phyloP scores from a whole-genome alignment of 23 red algal species.

The Agarophyton chilense region DNA sequence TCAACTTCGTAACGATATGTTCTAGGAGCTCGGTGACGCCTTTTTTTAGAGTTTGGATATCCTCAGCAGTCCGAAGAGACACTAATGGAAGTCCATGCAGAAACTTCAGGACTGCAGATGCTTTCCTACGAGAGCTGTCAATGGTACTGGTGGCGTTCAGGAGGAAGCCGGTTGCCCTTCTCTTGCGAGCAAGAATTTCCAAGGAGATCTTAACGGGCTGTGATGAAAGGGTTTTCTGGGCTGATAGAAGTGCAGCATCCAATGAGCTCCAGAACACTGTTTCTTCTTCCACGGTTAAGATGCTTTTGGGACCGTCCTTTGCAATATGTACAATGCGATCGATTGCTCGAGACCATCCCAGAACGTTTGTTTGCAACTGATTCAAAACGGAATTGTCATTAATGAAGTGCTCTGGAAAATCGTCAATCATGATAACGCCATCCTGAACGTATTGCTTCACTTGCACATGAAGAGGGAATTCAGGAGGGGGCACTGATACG shows the following conservation, averaged over 20 bases:
- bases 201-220: constrained; percentile 33
- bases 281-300: constrained; percentile 65
- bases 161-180: constrained; percentile 57
- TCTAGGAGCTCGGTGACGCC: constrained; percentile 36
- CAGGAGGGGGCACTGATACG: constrained; percentile 38
- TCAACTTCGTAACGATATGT: constrained; percentile 54
- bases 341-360: constrained; percentile 30
- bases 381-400: constrained; percentile 38
- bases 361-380: constrained; percentile 46
- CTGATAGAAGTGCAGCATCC: constrained; percentile 51
- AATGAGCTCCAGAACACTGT: constrained; percentile 78
- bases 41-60: constrained; percentile 28
- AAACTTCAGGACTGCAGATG: constrained; percentile 40
- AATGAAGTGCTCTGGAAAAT: constrained; percentile 43
- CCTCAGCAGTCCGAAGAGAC: constrained; percentile 52
- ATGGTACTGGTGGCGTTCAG: constrained; percentile 20
- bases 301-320: constrained; percentile 1
- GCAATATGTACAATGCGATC: constrained; percentile 57
- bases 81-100: constrained; percentile 60
- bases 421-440: constrained; percentile 11
- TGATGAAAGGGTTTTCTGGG: constrained; percentile 9
- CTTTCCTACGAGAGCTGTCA: constrained; percentile 35
- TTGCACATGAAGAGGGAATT: constrained; percentile 9
- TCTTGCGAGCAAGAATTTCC: constrained; percentile 53
- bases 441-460: constrained; percentile 12